phyloP scores from a whole-genome alignment of 169 alveolate genomes.

The Toxoplasma gondii region DNA sequence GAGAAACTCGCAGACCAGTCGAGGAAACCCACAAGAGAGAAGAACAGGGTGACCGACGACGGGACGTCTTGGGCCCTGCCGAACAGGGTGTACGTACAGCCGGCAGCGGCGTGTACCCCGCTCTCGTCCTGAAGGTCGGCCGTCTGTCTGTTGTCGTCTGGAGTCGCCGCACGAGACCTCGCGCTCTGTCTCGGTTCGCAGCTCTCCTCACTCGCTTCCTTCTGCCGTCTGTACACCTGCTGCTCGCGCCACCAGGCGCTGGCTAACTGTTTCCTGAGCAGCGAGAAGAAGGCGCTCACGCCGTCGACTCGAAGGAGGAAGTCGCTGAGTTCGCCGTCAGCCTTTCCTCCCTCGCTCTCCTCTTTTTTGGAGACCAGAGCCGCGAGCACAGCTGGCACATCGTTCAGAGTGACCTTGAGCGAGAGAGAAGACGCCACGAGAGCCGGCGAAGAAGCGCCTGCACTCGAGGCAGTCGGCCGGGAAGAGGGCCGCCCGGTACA shows the following conservation, averaged over 20 bases:
- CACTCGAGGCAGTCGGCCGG: too few relatives aligned
- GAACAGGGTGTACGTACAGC: neutral
- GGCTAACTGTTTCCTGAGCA: neutral
- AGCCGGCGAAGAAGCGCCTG: neutral
- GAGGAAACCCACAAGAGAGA: neutral
- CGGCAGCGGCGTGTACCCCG: too few relatives aligned
- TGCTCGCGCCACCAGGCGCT: constrained; percentile 9
- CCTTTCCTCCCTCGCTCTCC: neutral
- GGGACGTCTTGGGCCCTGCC: neutral
- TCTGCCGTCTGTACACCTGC: neutral
- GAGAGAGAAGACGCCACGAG: neutral
- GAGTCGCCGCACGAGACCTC: too few relatives aligned
- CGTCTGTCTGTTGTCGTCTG: too few relatives aligned
- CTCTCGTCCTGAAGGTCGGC: too few relatives aligned
- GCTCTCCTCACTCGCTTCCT: neutral
- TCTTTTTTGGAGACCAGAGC: neutral
- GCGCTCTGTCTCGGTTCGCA: too few relatives aligned
- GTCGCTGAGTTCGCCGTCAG: neutral
- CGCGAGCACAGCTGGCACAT: constrained; percentile 9
- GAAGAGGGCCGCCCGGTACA: neutral
- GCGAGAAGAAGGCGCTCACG: neutral
- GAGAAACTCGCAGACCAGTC: constrained; percentile 21
- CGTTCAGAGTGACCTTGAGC: neutral
- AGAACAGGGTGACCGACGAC: neutral
- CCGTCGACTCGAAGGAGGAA: neutral